Base-by-base conservation (phyloP, 2,329 filamentous ascomycete genomes). In the Exophiala oligosperma region DNA sequence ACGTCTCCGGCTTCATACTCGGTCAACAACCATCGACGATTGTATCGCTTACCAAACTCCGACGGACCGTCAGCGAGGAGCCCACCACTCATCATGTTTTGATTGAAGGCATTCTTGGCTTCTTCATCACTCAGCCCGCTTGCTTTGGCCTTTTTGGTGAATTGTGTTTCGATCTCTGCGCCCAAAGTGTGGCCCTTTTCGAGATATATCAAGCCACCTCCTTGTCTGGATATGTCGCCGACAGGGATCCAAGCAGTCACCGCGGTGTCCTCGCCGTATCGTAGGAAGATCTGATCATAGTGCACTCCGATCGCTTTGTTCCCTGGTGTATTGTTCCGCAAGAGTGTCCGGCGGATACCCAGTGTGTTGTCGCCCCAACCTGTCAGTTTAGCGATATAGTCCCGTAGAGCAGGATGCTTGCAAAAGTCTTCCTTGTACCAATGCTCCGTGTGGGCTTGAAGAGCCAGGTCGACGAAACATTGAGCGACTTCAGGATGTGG, bases 231-330 rank as follows among this genome's bases (percentile, higher is more conserved):
- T 3, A 84, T 67, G 65, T 84, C 79, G 0, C 81, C 81, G 61
- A 84, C 81, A 0, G 82, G 79, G 0, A 84, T 77, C 82, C 82
- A 85, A 0, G 80, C 82, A 2, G 82, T 85, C 0, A 84, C 70
- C 29, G 75, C 77, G 0, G 80, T 82, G 1, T 79, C 77, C 50
- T 83, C 81, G 1, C 82, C 83, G 64, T 83, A 68, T 1, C 81
- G 69, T 49, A 85, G 68, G 64, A 84, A 85, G 23, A 80, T 83
- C 69, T 85, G 81, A 64, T 85, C 82, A 63, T 85, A 85, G 60
- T 85, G 83, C 2, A 85, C 82, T 0, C 82, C 82, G 59, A 84
- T 84, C 0, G 82, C 81, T 61, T 81, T 81, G 49, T 80, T 83
- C 0, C 77, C 76, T 0, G 83, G 83, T 0, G 79, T 80, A 62